These are phyloP conservation scores for Taphrina wiesneri DNA, from an alignment of 1,139 yeast species.

Conservation along the genomic window DNA sequence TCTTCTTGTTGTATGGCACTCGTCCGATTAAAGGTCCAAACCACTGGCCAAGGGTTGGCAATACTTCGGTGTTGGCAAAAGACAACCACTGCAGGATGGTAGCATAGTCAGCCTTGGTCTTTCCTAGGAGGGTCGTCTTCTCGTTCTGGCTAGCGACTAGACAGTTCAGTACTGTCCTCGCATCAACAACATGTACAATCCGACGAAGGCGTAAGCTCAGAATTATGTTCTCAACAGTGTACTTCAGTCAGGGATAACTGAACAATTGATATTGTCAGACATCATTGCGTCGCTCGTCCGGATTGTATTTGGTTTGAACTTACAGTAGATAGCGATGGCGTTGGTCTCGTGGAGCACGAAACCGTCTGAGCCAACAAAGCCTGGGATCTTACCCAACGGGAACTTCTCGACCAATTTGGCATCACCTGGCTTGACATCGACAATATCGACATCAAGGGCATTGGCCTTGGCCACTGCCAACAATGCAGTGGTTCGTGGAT, in stretches of 20 bases:
- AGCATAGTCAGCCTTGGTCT: conserved; percentile 66
- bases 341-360: conserved; percentile 73
- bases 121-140: conserved; percentile 57
- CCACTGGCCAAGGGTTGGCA: conserved; percentile 50
- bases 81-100: conserved; percentile 78
- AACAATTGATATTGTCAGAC: conserved; percentile 47
- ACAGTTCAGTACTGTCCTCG: not conserved
- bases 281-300: conserved; percentile 1
- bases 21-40: conserved; percentile 54
- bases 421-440: conserved; percentile 51
- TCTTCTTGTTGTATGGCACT: conserved; percentile 77
- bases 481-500: conserved; percentile 30
- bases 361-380: conserved; percentile 78
- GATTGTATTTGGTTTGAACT: conserved; percentile 38
- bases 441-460: conserved; percentile 67
- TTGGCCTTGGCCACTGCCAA: conserved; percentile 60
- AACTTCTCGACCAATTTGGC: conserved; percentile 57
- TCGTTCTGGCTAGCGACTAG: conserved; percentile 44
- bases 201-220: conserved; percentile 47
- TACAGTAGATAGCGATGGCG: conserved; percentile 61
- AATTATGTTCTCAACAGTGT: conserved; percentile 65
- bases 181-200: not conserved
- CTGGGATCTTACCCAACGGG: conserved; percentile 62
- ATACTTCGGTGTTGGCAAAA: conserved; percentile 70
- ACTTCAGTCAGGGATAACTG: conserved; percentile 94